A percentile compares a stretch with the other conserved stretches of the same genome.
phyloP scores from a whole-genome alignment of 176 grass and related monocot species.

The Poa pratensis region DNA sequence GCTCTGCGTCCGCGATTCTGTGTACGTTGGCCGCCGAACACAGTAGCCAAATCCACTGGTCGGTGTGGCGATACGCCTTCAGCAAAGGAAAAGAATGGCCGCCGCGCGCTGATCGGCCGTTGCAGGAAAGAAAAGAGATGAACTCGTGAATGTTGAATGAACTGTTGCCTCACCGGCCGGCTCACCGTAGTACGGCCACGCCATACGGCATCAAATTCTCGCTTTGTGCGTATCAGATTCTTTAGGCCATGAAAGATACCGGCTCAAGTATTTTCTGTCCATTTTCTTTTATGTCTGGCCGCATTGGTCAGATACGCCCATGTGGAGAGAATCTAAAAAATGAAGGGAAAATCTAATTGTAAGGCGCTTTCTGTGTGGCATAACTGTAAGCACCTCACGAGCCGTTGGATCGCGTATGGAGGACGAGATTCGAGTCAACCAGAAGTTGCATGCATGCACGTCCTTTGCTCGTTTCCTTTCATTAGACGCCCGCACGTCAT shows the following conservation, averaged over 20 bases:
- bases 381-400: too few species aligned
- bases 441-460: too few species aligned
- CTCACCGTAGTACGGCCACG: background rate
- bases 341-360: too few species aligned
- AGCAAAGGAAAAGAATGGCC: background rate
- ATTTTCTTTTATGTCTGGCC: too few species aligned
- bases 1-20: slow-evolving; percentile 11
- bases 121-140: background rate
- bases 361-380: too few species aligned
- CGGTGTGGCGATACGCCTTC: background rate
- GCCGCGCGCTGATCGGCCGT: background rate
- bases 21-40: background rate
- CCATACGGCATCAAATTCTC: background rate
- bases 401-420: too few species aligned
- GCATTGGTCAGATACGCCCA: too few species aligned
- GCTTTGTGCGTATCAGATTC: background rate
- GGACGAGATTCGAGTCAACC: too few species aligned
- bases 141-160: background rate
- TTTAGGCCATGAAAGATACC: background rate
- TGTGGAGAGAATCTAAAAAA: too few species aligned
- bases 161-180: background rate
- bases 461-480: too few species aligned
- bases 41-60: background rate
- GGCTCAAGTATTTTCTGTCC: too few species aligned
- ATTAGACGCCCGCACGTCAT: too few species aligned